phyloP scores from a whole-genome alignment of 1,284 basidiomycete genomes.

The Violaceomyces palustris region DNA sequence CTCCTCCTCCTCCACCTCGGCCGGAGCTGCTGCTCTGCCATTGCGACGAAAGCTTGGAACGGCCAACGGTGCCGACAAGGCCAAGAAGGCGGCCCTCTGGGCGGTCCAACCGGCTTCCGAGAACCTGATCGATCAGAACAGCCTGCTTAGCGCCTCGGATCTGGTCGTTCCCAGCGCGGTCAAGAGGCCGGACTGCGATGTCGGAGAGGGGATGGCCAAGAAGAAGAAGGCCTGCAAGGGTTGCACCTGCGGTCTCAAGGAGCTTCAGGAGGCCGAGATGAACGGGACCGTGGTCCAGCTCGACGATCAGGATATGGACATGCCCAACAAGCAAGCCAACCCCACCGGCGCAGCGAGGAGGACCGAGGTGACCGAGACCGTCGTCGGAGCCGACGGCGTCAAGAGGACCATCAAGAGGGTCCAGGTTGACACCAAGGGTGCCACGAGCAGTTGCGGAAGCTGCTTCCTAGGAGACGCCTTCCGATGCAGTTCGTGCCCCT shows the following conservation, averaged over 20 bases:
- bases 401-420: conserved; percentile 47
- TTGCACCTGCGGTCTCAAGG: conserved; percentile 50
- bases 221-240: conserved; percentile 51
- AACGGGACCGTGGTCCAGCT: conserved; percentile 36
- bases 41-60: conserved; percentile 37
- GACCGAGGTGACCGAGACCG: conserved; percentile 39
- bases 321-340: conserved; percentile 17
- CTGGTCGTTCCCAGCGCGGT: conserved; percentile 28
- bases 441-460: conserved; percentile 89
- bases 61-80: conserved; percentile 1
- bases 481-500: conserved; percentile 89
- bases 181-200: conserved; percentile 48
- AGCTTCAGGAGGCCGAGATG: conserved; percentile 48
- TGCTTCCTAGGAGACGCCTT: conserved; percentile 98
- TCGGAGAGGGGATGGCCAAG: conserved; percentile 29
- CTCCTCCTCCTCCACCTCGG: conserved; percentile 2
- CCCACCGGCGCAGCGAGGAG: conserved; percentile 11
- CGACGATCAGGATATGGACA: conserved; percentile 40
- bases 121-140: conserved; percentile 36
- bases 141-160: conserved; percentile 38
- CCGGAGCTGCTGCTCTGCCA: conserved; percentile 17
- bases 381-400: conserved; percentile 45
- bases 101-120: conserved; percentile 33
- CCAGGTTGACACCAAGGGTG: conserved; percentile 50
- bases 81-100: conserved; percentile 46